Evolutionary conservation across 1,139 yeast genomes (phyloP), one percentile per base, ranked within the genome.

Genomic region (Taiozyma sp.): DNA sequence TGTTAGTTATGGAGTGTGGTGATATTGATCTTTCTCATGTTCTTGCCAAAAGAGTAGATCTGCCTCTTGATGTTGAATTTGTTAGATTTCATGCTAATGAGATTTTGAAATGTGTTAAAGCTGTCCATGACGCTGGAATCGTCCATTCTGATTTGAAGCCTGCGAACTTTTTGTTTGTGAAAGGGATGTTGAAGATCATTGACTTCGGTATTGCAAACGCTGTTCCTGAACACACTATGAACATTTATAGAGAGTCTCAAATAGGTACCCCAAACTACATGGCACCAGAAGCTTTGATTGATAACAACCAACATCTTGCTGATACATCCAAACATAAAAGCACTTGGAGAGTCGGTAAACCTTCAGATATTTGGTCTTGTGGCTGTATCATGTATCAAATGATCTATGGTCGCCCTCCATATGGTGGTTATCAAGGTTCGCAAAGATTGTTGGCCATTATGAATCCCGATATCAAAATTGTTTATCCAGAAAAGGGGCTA

Each of bases 301-400:
- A 60, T 48, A 66, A 62, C 45, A 65, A 64, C 45, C 60, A 64
- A 21, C 64, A 62, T 42, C 53, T 59, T 19, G 52, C 53, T 16
- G 62, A 61, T 34, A 48, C 69, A 58, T 45, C 64, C 48, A 51
- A 62, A 46, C 55, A 61, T 52, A 57, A 61, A 50, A 54, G 77
- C 53, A 81, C 85, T 50, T 86, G 95, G 95, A 88, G 82, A 65
- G 96, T 91, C 8, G 98, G 99, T 2, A 86, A 83, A 62, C 97
- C 99, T 0, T 87, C 98, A 1, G 99, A 93, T 70, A 83, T 95
- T 13, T 93, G 99, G 99, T 90, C 98, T 22, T 87, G 97, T 69
- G 99, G 99, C 0, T 90, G 99, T 66, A 93, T 93, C 6, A 75
- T 93, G 4, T 93, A 91, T 68, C 98, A 93, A 68, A 89, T 95